phyloP scores from a whole-genome alignment of 1,284 basidiomycete species.

The Ustilago curta region DNA sequence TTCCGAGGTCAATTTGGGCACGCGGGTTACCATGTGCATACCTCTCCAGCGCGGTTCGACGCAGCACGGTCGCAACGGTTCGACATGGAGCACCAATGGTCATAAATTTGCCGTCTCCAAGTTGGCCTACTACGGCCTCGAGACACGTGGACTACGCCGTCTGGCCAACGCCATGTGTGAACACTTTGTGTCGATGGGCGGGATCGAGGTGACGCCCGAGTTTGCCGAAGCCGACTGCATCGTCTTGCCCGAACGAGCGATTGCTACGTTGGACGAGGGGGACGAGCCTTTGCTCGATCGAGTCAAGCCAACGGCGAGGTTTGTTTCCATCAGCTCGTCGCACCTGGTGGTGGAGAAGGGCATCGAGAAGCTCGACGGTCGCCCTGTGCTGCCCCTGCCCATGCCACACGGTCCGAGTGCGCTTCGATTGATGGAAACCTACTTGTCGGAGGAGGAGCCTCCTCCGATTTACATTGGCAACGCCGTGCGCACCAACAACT shows the following conservation, averaged over 20 bases:
- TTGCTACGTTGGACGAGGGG: conserved; percentile 17
- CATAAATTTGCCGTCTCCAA: conserved; percentile 27
- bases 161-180: conserved; percentile 37
- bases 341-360: conserved; percentile 15
- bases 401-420: conserved; percentile 55
- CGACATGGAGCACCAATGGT: not conserved
- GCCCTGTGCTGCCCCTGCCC: conserved; percentile 34
- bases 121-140: conserved; percentile 33
- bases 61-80: conserved; percentile 16
- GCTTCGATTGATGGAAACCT: conserved; percentile 45
- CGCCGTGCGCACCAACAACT: conserved; percentile 7
- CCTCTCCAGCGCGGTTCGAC: conserved; percentile 21
- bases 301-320: conserved; percentile 30
- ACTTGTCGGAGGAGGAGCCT: conserved; percentile 43
- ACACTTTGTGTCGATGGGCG: conserved; percentile 29
- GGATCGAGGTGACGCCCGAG: conserved; percentile 32
- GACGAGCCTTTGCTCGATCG: conserved; percentile 14
- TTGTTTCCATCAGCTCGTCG: conserved; percentile 31
- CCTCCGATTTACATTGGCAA: conserved; percentile 29
- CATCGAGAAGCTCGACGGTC: conserved; percentile 30
- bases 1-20: conserved; percentile 50
- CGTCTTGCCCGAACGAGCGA: conserved; percentile 25
- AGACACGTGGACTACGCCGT: conserved; percentile 39
- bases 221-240: conserved; percentile 43
- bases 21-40: conserved; percentile 48